A percentile compares a stretch with the other conserved stretches of the same genome.
These are phyloP conservation scores for Ceratorhiza oryzae-sativae DNA, from an alignment of 1,284 basidiomycete species.

Conservation along the genomic window DNA sequence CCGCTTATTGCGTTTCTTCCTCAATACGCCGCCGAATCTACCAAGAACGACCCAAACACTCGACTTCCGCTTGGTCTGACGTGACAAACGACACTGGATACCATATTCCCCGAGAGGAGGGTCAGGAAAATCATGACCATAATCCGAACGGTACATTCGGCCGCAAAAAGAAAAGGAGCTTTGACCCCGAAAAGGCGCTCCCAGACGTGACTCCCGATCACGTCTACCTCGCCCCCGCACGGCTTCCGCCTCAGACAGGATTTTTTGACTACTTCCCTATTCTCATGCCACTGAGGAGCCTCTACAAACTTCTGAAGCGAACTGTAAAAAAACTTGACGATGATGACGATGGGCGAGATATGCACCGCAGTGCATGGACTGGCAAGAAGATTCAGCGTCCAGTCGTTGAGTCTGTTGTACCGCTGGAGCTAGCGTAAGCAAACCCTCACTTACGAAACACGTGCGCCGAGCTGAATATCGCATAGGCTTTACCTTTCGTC, in stretches of 20 bases:
- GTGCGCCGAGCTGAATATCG: neutral
- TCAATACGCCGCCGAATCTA: slow-evolving; percentile 51
- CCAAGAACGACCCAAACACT: slow-evolving; percentile 47
- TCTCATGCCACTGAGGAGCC: slow-evolving; percentile 61
- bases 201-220: slow-evolving; percentile 49
- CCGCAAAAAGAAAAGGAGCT: slow-evolving; percentile 43
- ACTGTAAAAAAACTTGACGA: slow-evolving; percentile 11
- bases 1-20: slow-evolving; percentile 61
- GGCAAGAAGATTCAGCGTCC: slow-evolving; percentile 41
- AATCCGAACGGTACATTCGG: neutral
- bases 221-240: slow-evolving; percentile 36
- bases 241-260: slow-evolving; percentile 35
- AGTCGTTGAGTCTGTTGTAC: slow-evolving; percentile 67
- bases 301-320: slow-evolving; percentile 49
- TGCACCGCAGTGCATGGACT: slow-evolving; percentile 45
- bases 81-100: slow-evolving; percentile 44
- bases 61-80: slow-evolving; percentile 65
- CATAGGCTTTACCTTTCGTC: slow-evolving; percentile 58
- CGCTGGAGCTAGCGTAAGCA: slow-evolving; percentile 61
- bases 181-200: slow-evolving; percentile 65
- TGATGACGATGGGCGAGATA: slow-evolving; percentile 41
- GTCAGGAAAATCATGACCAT: neutral
- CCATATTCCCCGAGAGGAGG: slow-evolving; percentile 9
- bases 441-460: neutral
- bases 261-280: slow-evolving; percentile 62